A percentile compares a stretch with the other conserved stretches of the same genome.
These are phyloP conservation scores for Sporothrix brunneoviolacea DNA, from an alignment of 2,329 filamentous ascomycete genomes.

Conservation along the genomic window DNA sequence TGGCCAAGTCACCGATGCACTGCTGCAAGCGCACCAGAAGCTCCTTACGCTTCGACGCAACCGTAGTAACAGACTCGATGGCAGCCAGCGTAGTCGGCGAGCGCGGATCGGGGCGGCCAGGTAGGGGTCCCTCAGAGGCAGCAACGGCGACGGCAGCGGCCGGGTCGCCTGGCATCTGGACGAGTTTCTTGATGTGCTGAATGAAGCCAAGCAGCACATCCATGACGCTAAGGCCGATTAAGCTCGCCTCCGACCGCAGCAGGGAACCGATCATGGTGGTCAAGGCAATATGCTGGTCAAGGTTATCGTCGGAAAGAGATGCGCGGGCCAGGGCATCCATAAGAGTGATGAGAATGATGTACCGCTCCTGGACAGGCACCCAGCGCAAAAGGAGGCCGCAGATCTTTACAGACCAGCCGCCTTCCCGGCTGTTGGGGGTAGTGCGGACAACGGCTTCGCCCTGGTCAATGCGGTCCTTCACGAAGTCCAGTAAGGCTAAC, in stretches of 20 bases:
- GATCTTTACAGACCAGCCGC: conserved; percentile 75
- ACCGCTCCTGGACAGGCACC: conserved; percentile 91
- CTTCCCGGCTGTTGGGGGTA: conserved; percentile 33
- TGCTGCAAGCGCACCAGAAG: conserved; percentile 66
- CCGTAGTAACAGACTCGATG: conserved; percentile 29
- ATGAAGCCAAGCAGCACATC: conserved; percentile 83
- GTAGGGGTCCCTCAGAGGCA: conserved; percentile 11
- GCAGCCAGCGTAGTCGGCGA: conserved; percentile 23
- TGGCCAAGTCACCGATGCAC: conserved; percentile 86
- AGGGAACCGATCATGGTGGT: conserved; percentile 75
- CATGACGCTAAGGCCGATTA: conserved; percentile 95
- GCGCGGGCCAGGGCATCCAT: conserved; percentile 68
- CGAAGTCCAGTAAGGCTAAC: conserved; percentile 65
- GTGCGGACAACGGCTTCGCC: conserved; percentile 46
- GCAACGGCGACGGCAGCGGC: conserved; percentile 17
- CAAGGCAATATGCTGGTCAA: conserved; percentile 68
- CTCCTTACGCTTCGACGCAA: conserved; percentile 48
- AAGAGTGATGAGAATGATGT: conserved; percentile 76
- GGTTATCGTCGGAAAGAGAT: conserved; percentile 60
- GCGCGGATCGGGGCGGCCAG: conserved; percentile 24
- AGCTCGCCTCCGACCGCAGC: conserved; percentile 79
- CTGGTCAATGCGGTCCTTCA: conserved; percentile 52
- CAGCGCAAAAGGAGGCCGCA: conserved; percentile 75
- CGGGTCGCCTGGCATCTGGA: conserved; percentile 53
- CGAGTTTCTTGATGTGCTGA: conserved; percentile 70